Base-by-base conservation (phyloP, 164 flowering plant genomes). In the Aristolochia fimbriata region DNA sequence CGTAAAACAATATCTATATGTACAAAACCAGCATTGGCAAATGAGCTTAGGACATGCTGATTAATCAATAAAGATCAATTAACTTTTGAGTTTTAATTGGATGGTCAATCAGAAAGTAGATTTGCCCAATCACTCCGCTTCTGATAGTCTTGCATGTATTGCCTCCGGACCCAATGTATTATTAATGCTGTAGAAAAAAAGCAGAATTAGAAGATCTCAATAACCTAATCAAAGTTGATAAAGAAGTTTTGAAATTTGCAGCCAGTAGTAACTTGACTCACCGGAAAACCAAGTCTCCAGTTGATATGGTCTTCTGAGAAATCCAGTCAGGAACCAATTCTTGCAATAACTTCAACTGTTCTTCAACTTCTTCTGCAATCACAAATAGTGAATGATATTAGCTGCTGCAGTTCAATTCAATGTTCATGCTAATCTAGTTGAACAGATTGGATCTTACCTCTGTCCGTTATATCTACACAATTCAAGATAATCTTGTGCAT, bases 261-360 rank as follows among this genome's bases (percentile, higher is more conserved):
- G 23, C 20, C 6, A 55, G 15, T 17, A 14, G 43, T 1, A 14
- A 15, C n/a, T 13, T 2, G 43, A 37, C 85, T 71, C 58, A 85
- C 97, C 88, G 24, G 30, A 83, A 6, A 12, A 89, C 80, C 55
- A 56, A 41, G 72, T 83, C 88, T 17, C 97, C 92, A 59, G 76
- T 72, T 17, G 72, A 66, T 70, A 82, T 66, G 57, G 56, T 61
- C 66, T 76, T 79, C 63, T 78, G 80, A 22, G 70, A 73, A 60
- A 91, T 80, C 87, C 86, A 87, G 41, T 87, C 89, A 2, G 97
- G 95, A 50, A 73, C 78, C 9, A 91, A 61, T 69, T 90, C 92
- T 56, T 75, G 71, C 70, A 90, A 41, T 65, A 85, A 59, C 33
- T 62, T 69, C 20, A 87, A 76, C 70, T 83, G 89, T 49, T 90